A percentile compares a stretch with the other conserved stretches of the same genome.
phyloP scores from a whole-genome alignment of 176 grass and related monocot species.

The Aegilops longissima region DNA sequence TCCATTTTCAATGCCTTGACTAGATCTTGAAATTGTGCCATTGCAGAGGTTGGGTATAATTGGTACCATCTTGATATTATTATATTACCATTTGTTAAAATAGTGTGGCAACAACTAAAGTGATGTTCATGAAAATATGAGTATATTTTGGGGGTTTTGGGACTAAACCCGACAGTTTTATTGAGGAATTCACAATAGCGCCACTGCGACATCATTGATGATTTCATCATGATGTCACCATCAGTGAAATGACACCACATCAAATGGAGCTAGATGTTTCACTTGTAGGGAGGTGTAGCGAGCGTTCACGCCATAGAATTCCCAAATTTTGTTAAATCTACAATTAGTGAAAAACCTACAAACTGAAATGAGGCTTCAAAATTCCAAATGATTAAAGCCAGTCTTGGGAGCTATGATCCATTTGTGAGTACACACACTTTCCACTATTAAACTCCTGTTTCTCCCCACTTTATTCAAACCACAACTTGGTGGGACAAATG shows the following conservation, averaged over 20 bases:
- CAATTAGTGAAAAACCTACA: neutral
- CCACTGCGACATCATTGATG: neutral
- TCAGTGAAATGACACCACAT: neutral
- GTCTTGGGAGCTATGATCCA: neutral
- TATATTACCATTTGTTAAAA: neutral
- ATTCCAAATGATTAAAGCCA: slow-evolving; percentile 44
- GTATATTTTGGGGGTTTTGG: neutral
- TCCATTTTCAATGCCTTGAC: too few relatives aligned
- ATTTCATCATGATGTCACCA: neutral
- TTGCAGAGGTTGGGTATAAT: too few relatives aligned
- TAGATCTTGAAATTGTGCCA: too few relatives aligned
- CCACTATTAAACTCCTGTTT: slow-evolving; percentile 3
- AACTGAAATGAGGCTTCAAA: slow-evolving; percentile 15
- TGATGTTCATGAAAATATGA: neutral
- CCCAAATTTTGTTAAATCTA: neutral
- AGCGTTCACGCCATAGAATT: neutral
- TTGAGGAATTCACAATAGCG: neutral
- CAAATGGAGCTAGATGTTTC: neutral
- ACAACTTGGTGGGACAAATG: slow-evolving; percentile 41
- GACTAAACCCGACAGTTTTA: neutral
- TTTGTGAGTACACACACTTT: slow-evolving; percentile 26
- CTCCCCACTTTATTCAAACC: slow-evolving; percentile 38
- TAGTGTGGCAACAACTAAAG: neutral
- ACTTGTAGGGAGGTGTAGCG: neutral
- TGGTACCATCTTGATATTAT: too few relatives aligned